These are phyloP conservation scores for Pseudisothecium myosuroides DNA, from an alignment of 225 moss, liverwort and hornwort genomes.

Conservation along the genomic window DNA sequence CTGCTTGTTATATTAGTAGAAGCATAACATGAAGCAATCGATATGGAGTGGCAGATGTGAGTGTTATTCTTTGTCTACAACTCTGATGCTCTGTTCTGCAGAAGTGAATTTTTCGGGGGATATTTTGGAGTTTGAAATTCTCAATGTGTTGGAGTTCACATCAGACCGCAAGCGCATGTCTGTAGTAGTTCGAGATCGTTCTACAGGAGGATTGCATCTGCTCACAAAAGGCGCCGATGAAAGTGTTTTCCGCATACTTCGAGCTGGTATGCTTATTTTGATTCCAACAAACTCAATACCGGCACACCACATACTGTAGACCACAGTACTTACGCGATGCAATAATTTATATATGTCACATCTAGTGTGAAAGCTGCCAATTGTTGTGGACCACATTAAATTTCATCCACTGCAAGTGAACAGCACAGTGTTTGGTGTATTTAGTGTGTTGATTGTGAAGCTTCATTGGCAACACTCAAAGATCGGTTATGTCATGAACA, in stretches of 20 bases:
- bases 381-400: background rate
- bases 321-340: background rate
- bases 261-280: slow-evolving; percentile 37
- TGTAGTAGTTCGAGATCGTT: slow-evolving; percentile 63
- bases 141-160: slow-evolving; percentile 84
- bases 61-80: background rate
- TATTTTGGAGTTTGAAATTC: slow-evolving; percentile 56
- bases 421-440: background rate
- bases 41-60: background rate
- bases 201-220: slow-evolving; percentile 43
- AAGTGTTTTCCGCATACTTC: slow-evolving; percentile 54
- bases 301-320: background rate
- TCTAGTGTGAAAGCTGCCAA: background rate
- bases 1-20: background rate
- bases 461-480: background rate
- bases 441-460: background rate
- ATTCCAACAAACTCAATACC: background rate
- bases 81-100: slow-evolving; percentile 14
- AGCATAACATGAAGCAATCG: background rate
- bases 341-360: background rate
- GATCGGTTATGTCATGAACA: background rate
- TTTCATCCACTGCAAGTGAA: background rate
- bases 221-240: slow-evolving; percentile 97
- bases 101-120: slow-evolving; percentile 62
- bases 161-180: slow-evolving; percentile 99